A percentile compares a stretch with the other conserved stretches of the same genome.
Conservation (phyloP, 2,329 filamentous ascomycete genomes). For the Penicillium sp. region DNA sequence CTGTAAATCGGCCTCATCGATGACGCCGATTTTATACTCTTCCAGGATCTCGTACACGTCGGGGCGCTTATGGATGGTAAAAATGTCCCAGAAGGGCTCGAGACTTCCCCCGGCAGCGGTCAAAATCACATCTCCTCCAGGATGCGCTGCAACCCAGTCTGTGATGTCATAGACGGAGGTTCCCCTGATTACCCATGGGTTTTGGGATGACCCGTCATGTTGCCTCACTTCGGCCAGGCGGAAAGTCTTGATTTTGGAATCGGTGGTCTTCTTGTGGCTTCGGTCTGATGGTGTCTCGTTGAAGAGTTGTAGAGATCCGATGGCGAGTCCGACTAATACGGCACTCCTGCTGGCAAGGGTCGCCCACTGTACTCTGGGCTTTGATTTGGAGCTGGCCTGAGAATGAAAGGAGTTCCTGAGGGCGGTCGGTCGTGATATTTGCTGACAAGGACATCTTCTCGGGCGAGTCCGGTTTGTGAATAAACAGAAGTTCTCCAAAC, state of each 20-base stretch:
- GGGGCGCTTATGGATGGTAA: slow-evolving; percentile 60
- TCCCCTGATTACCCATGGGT: slow-evolving; percentile 59
- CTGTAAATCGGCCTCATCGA: slow-evolving; percentile 55
- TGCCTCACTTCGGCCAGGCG: slow-evolving; percentile 17
- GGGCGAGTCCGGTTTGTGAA: not conserved
- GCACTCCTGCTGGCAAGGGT: not conserved
- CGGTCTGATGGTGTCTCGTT: not conserved
- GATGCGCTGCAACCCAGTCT: slow-evolving; percentile 60
- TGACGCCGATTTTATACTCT: slow-evolving; percentile 58
- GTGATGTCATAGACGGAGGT: slow-evolving; percentile 66
- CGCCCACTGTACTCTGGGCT: not conserved
- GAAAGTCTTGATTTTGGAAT: not conserved
- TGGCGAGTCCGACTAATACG: not conserved
- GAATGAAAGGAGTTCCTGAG: not conserved
- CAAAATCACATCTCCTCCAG: slow-evolving; percentile 62
- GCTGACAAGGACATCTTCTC: not conserved
- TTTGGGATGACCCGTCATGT: slow-evolving; percentile 26
- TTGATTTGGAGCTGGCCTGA: not conserved
- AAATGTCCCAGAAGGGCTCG: slow-evolving; percentile 65
- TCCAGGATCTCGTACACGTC: slow-evolving; percentile 60
- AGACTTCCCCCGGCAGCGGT: slow-evolving; percentile 59
- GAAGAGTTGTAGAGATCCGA: not conserved
- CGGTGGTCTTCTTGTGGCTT: not conserved
- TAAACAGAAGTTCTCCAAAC: not conserved
- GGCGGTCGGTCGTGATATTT: not conserved